Evolutionary conservation across 192 early-diverging fungal species (phyloP).

Genomic region (Coemansia sp.): DNA sequence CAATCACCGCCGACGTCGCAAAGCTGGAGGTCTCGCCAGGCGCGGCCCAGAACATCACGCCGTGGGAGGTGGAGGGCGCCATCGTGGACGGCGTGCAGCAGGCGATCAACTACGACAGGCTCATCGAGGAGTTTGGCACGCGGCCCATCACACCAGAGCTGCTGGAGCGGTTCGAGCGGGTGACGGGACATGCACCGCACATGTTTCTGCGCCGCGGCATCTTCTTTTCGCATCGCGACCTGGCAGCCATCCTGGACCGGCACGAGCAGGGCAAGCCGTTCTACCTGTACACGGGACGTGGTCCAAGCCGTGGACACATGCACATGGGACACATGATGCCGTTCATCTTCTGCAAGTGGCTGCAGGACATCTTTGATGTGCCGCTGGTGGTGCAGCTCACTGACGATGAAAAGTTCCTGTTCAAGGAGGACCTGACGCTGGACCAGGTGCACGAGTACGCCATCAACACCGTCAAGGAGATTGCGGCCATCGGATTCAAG

Average conservation of each 20-base stretch:
- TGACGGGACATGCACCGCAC: constrained; percentile 84
- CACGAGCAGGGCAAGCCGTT: constrained; percentile 97
- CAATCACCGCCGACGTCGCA: constrained; percentile 9
- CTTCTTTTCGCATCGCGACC: constrained; percentile 94
- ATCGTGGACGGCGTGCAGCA: constrained; percentile 79
- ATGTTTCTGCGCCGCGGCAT: constrained; percentile 80
- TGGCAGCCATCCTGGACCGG: constrained; percentile 78
- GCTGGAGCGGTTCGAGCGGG: constrained; percentile 73
- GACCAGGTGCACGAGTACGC: constrained; percentile 76
- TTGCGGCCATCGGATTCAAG: constrained; percentile 93
- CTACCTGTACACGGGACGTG: constrained; percentile 96
- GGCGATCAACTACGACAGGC: constrained; percentile 90
- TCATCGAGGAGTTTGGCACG: constrained; percentile 88
- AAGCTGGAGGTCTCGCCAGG: constrained; percentile 4
- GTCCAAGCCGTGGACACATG: constrained; percentile 88
- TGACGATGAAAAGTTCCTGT: constrained; percentile 98
- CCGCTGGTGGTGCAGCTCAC: constrained; percentile 96
- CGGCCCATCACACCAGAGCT: constrained; percentile 69
- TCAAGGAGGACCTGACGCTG: constrained; percentile 82
- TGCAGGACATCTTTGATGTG: constrained; percentile 95
- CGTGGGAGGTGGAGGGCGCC: constrained; percentile 93
- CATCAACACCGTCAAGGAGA: constrained; percentile 82
- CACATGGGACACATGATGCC: constrained; percentile 97
- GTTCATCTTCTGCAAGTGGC: constrained; percentile 95
- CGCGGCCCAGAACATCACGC: constrained; percentile 58